phyloP scores from a whole-genome alignment of 805 yeast genomes.

The Wickerhamomyces pijperi region DNA sequence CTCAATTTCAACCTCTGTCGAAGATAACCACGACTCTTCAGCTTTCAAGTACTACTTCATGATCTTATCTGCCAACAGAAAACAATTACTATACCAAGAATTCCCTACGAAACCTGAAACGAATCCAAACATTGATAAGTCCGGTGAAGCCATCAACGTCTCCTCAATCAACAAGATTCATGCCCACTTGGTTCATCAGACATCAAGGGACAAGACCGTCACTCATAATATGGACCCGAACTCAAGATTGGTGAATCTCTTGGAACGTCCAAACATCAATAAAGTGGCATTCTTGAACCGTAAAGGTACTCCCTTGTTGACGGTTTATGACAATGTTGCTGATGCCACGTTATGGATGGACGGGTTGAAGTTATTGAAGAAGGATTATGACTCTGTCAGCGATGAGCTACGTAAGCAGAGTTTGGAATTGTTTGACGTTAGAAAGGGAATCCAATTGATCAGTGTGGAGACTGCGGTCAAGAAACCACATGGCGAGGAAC shows the following conservation, averaged over 20 bases:
- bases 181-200: conserved; percentile 30
- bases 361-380: conserved; percentile 48
- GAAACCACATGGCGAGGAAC: conserved; percentile 21
- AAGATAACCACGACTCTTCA: conserved; percentile 1
- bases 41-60: conserved; percentile 38
- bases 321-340: conserved; percentile 63
- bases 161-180: conserved; percentile 39
- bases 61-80: conserved; percentile 56
- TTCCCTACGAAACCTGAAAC: conserved; percentile 34
- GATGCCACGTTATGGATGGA: conserved; percentile 68
- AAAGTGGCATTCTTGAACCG: conserved; percentile 40
- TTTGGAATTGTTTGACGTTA: conserved; percentile 29
- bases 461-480: conserved; percentile 23
- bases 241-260: conserved; percentile 39
- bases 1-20: conserved; percentile 34
- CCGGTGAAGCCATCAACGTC: conserved; percentile 39
- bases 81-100: conserved; percentile 48
- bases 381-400: conserved; percentile 26
- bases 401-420: conserved; percentile 34
- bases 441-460: conserved; percentile 38
- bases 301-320: conserved; percentile 30
- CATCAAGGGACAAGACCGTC: not conserved
- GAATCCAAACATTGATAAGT: conserved; percentile 50
- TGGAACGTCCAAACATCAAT: conserved; percentile 46
- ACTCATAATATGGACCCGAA: conserved; percentile 4